Conservation (phyloP, 495 filamentous ascomycete genomes). For the Hypoxylon cercidicola region DNA sequence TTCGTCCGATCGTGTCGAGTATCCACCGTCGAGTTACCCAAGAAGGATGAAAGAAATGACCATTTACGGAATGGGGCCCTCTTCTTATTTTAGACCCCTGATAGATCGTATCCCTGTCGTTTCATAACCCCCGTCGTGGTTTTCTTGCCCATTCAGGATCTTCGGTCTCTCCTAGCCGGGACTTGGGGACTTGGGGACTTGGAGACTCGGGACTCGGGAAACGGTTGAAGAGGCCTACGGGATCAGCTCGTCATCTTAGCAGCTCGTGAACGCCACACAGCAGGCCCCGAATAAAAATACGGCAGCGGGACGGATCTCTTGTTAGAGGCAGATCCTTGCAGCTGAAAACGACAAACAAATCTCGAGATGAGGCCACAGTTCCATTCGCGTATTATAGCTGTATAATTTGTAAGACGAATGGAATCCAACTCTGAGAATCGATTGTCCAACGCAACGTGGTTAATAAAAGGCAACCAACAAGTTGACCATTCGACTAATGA, state of each 20-base stretch:
- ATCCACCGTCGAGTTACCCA: constrained; percentile 2
- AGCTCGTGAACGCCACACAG: constrained; percentile 28
- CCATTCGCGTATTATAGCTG: no score
- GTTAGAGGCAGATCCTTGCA: constrained; percentile 19
- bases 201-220: no score
- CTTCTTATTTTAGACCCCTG: constrained; percentile 37
- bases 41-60: constrained; percentile 21
- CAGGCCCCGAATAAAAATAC: constrained; percentile 4
- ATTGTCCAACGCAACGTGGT: no score
- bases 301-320: constrained; percentile 32
- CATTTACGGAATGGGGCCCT: constrained; percentile 18
- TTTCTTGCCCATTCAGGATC: constrained; percentile 13
- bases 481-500: no score
- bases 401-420: no score
- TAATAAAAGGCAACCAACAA: no score
- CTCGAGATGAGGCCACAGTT: not conserved
- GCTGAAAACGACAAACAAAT: constrained; percentile 9
- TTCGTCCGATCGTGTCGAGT: constrained; percentile 10
- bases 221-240: not conserved
- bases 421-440: no score
- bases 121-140: constrained; percentile 25
- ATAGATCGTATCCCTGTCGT: constrained; percentile 20
- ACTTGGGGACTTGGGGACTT: constrained; percentile 26
- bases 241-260: constrained; percentile 9
- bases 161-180: constrained; percentile 21